Evolutionary conservation across 2,329 filamentous ascomycete species (phyloP).

Genomic region (Aspergillus piperis): DNA sequence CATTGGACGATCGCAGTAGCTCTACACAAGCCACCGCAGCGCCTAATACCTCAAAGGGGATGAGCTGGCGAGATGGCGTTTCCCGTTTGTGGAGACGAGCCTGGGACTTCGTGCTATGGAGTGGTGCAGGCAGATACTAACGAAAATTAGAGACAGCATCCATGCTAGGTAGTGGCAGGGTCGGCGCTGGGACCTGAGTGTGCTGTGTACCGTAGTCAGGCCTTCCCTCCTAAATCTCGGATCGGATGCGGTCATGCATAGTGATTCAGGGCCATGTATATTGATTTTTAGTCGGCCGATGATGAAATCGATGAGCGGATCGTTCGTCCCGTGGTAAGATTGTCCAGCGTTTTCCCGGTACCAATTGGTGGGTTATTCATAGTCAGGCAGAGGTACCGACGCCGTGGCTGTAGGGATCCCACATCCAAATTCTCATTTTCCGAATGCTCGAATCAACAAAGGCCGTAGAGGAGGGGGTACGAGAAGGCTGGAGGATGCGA

Average conservation of each 20-base stretch:
- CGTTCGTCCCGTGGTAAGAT: background rate
- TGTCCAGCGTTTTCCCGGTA: background rate
- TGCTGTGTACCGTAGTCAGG: background rate
- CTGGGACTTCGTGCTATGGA: background rate
- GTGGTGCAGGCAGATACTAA: background rate
- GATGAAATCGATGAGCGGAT: background rate
- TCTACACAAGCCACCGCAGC: background rate
- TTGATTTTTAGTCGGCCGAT: background rate
- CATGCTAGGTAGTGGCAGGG: background rate
- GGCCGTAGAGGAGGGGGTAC: background rate
- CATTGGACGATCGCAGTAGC: background rate
- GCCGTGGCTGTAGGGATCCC: background rate
- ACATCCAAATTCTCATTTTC: background rate
- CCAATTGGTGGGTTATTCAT: background rate
- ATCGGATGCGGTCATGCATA: background rate
- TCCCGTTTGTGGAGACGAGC: background rate
- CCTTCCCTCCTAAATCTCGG: background rate
- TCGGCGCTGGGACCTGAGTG: background rate
- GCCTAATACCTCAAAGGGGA: background rate
- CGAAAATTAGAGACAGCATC: background rate
- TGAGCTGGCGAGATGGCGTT: background rate
- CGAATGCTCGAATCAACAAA: background rate
- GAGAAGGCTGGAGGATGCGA: constrained; percentile 1
- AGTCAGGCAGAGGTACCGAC: background rate
- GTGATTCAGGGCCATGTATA: background rate